Evolutionary conservation across 1,284 basidiomycete species (phyloP).

Genomic region (Cerrena zonata): DNA sequence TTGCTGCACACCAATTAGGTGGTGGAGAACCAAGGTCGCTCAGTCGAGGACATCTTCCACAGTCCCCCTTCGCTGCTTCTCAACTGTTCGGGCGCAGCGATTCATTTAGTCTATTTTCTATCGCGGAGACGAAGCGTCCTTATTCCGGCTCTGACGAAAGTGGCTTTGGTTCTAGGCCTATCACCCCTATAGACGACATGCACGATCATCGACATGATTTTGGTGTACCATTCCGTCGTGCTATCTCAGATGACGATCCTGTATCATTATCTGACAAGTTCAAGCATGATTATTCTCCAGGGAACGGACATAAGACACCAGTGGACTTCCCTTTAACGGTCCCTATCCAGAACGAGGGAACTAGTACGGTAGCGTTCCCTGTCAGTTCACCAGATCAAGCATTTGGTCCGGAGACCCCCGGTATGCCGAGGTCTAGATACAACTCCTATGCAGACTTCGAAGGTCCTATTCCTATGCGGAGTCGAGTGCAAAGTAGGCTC

Average conservation of each 20-base stretch:
- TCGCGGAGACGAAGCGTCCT: conserved; percentile 62
- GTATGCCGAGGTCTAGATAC: conserved; percentile 52
- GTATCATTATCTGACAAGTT: conserved; percentile 37
- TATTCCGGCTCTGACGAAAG: conserved; percentile 51
- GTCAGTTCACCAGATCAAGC: conserved; percentile 64
- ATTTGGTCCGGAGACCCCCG: conserved; percentile 44
- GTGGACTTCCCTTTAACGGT: conserved; percentile 50
- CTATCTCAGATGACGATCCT: conserved; percentile 70
- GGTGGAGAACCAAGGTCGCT: conserved; percentile 38
- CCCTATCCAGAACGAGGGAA: conserved; percentile 44
- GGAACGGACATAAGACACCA: conserved; percentile 43
- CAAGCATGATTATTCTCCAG: conserved; percentile 41
- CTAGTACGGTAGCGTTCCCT: conserved; percentile 76
- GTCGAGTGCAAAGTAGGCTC: conserved; percentile 72
- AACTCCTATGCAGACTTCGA: conserved; percentile 69
- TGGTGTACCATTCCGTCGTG: conserved; percentile 78
- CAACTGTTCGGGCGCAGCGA: conserved; percentile 74
- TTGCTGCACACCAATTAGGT: conserved; percentile 59
- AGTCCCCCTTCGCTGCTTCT: conserved; percentile 84
- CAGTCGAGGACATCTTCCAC: conserved; percentile 51
- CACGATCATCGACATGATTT: conserved; percentile 40
- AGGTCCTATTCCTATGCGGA: conserved; percentile 66
- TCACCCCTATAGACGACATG: conserved; percentile 40
- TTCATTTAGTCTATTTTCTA: conserved; percentile 72
- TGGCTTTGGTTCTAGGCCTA: conserved; percentile 45